Conservation (phyloP, 768 basidiomycete species). For the Tulasnella sp. region DNA sequence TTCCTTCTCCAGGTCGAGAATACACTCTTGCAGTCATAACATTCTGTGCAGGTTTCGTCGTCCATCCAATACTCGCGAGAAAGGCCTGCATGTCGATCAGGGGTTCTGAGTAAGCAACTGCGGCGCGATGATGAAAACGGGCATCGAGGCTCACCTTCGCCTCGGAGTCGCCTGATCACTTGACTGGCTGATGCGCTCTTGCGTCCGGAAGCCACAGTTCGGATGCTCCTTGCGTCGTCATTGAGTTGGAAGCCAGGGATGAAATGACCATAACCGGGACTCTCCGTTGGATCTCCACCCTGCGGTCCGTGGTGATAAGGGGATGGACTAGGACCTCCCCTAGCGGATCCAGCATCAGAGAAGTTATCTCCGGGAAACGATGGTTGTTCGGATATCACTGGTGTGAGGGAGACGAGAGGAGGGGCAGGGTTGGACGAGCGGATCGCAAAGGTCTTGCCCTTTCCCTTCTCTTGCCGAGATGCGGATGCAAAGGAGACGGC, state of each 20-base stretch:
- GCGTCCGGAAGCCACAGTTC: slow-evolving; percentile 60
- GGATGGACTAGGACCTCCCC: slow-evolving; percentile 21
- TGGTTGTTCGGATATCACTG: slow-evolving; percentile 46
- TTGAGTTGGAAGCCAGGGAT: slow-evolving; percentile 92
- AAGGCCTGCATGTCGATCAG: slow-evolving; percentile 50
- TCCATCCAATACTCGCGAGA: slow-evolving; percentile 99
- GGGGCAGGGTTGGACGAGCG: slow-evolving; percentile 50
- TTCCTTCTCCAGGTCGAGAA: slow-evolving; percentile 94
- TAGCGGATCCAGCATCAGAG: slow-evolving; percentile 23
- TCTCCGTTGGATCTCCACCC: slow-evolving; percentile 49
- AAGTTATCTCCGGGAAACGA: slow-evolving; percentile 54
- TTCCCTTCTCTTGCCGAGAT: slow-evolving; percentile 3
- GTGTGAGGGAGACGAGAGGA: slow-evolving; percentile 79
- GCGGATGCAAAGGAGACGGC: slow-evolving; percentile 11
- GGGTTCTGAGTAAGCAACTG: slow-evolving; percentile 26
- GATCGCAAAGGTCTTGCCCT: slow-evolving; percentile 31
- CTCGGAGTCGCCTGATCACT: slow-evolving; percentile 83
- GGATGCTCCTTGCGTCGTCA: slow-evolving; percentile 85
- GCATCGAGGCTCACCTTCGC: slow-evolving; percentile 60
- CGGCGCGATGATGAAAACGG: slow-evolving; percentile 10
- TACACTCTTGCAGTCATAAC: slow-evolving; percentile 90
- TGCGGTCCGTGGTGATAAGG: slow-evolving; percentile 42
- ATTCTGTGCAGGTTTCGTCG: slow-evolving; percentile 91
- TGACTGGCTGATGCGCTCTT: slow-evolving; percentile 83
- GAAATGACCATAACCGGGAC: slow-evolving; percentile 55